These are phyloP conservation scores for Pyracantha coccinea DNA, from an alignment of 331 rosid genomes.

Conservation along the genomic window DNA sequence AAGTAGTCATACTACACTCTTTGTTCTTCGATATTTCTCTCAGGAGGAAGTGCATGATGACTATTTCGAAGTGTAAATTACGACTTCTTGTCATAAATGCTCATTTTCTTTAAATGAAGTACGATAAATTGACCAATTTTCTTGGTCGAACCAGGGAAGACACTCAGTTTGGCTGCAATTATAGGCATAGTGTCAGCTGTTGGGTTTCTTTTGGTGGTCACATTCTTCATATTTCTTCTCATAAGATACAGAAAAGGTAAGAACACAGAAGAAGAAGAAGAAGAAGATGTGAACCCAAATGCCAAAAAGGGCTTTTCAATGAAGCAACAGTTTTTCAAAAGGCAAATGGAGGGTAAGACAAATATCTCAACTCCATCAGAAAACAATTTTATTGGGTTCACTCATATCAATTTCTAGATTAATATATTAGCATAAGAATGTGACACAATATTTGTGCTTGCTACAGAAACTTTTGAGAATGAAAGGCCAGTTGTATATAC, in stretches of 20 bases:
- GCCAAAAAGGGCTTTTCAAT: not conserved
- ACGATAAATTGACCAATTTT: not conserved
- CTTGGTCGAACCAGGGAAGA: not conserved
- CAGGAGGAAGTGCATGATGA: too few species aligned
- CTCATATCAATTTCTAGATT: not conserved
- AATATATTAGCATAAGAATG: not conserved
- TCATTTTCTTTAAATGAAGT: not conserved
- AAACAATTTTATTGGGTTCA: not conserved
- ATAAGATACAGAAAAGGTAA: not conserved
- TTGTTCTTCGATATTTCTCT: not conserved
- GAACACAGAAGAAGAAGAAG: not conserved
- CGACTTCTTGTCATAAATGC: not conserved
- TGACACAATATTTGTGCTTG: not conserved
- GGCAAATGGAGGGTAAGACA: constrained; percentile 2
- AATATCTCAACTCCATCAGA: not conserved
- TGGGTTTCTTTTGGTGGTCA: not conserved
- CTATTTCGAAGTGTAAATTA: too few species aligned
- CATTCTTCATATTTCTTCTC: not conserved
- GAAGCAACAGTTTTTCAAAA: constrained; percentile 5
- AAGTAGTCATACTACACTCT: too few species aligned
- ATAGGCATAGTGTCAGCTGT: not conserved
- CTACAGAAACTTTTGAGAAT: constrained; percentile 9
- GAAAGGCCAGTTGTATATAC: constrained; percentile 4
- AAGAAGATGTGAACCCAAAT: not conserved
- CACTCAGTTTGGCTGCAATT: not conserved